phyloP scores from a whole-genome alignment of 108 stramenopile species.

The Craspedostauros australis region DNA sequence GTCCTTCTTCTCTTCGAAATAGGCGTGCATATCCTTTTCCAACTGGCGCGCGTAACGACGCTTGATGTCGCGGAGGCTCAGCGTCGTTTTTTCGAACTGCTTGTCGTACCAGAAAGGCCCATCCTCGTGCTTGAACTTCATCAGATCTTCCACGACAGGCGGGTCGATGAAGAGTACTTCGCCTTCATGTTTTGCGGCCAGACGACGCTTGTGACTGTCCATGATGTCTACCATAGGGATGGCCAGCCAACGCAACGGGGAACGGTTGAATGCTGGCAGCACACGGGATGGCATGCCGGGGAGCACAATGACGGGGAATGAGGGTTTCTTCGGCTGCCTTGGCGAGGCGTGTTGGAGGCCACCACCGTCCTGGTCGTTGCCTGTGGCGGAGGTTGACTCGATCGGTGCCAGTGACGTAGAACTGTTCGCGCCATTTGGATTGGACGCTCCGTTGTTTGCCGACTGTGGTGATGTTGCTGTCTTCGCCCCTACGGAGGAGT shows the following conservation, averaged over 20 bases:
- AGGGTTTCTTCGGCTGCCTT: no score
- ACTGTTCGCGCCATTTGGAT: no score
- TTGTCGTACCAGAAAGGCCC: conserved; percentile 17
- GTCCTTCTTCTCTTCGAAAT: background rate
- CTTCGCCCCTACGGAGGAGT: no score
- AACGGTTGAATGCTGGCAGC: conserved; percentile 24
- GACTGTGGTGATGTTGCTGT: no score
- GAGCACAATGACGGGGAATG: conserved; percentile 40
- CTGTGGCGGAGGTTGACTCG: no score
- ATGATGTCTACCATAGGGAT: conserved; percentile 34
- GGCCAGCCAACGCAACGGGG: conserved; percentile 44
- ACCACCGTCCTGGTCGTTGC: no score
- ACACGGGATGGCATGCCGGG: conserved; percentile 41
- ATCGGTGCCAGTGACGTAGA: no score
- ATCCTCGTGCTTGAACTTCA: conserved; percentile 12
- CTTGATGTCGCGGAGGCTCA: conserved; percentile 28
- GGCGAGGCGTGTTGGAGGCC: no score
- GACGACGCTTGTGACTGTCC: conserved; percentile 34
- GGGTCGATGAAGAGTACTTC: conserved; percentile 47
- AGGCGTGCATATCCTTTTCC: conserved; percentile 33
- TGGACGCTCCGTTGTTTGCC: no score
- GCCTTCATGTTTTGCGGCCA: conserved; percentile 30
- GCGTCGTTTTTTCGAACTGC: conserved; percentile 18
- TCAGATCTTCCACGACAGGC: conserved; percentile 19
- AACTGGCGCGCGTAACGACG: conserved; percentile 6